phyloP scores from a whole-genome alignment of 306 rosid genomes.

The Ammopiptanthus mongolicus region DNA sequence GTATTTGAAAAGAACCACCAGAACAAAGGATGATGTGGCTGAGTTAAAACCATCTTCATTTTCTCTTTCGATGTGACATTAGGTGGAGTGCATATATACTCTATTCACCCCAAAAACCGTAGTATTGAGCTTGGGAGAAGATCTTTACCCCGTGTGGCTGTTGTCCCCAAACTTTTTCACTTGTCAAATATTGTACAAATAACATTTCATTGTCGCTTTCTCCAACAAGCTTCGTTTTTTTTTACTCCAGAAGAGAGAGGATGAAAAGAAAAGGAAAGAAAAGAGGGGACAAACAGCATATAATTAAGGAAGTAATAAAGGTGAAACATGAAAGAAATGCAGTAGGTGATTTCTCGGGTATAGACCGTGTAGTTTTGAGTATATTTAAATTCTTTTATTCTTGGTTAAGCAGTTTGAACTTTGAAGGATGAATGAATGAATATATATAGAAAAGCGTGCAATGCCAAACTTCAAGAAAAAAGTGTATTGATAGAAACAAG shows the following conservation, averaged over 20 bases:
- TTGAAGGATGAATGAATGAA: slow-evolving; percentile 25
- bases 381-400: slow-evolving; percentile 25
- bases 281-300: slow-evolving; percentile 48
- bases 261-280: not conserved
- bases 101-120: too few species aligned
- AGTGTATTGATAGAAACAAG: slow-evolving; percentile 30
- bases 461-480: slow-evolving; percentile 36
- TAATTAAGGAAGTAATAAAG: slow-evolving; percentile 39
- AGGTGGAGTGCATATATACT: too few species aligned
- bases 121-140: too few species aligned
- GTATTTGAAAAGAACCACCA: too few species aligned
- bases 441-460: slow-evolving; percentile 43
- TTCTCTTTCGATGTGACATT: too few species aligned
- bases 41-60: too few species aligned
- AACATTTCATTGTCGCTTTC: not conserved
- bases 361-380: not conserved
- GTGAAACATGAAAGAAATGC: slow-evolving; percentile 31
- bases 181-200: not conserved
- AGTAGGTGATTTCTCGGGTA: slow-evolving; percentile 26
- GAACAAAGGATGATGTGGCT: too few species aligned
- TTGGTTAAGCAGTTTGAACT: slow-evolving; percentile 7
- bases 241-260: not conserved
- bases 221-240: not conserved
- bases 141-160: too few species aligned
- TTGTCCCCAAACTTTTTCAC: too few species aligned